phyloP scores from a whole-genome alignment of 306 rosid species.

The Alnus glutinosa region DNA sequence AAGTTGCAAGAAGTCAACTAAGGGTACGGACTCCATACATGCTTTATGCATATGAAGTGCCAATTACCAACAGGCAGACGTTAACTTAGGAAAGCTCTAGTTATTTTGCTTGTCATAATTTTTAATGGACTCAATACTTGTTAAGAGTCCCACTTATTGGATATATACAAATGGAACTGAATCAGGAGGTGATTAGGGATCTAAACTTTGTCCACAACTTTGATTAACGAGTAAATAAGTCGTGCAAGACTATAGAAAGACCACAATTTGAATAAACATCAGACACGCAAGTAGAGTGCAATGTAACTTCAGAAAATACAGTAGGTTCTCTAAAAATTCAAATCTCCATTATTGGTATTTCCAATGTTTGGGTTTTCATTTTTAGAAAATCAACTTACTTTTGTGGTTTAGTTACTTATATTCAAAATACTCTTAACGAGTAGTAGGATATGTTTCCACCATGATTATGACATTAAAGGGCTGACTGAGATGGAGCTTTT shows the following conservation, averaged over 20 bases:
- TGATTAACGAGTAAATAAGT: background rate
- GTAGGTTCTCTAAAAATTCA: background rate
- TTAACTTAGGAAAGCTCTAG: background rate
- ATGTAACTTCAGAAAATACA: background rate
- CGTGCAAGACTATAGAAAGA: background rate
- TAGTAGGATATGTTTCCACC: background rate
- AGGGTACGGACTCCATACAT: background rate
- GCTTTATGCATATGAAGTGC: background rate
- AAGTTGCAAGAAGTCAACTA: background rate
- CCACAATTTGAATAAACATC: background rate
- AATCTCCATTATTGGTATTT: background rate
- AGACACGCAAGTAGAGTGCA: background rate
- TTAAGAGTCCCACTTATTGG: background rate
- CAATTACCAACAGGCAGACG: background rate
- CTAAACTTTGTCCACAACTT: background rate
- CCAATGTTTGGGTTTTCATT: background rate
- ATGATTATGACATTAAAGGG: background rate
- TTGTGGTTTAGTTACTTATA: background rate
- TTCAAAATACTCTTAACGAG: background rate
- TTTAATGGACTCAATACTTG: slow-evolving; percentile 2
- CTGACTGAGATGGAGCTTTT: background rate
- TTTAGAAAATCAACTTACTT: background rate
- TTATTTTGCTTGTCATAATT: background rate
- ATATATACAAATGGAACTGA: background rate
- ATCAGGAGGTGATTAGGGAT: background rate